Evolutionary conservation across 805 yeast genomes (phyloP).

Genomic region (Candida michaelii): DNA sequence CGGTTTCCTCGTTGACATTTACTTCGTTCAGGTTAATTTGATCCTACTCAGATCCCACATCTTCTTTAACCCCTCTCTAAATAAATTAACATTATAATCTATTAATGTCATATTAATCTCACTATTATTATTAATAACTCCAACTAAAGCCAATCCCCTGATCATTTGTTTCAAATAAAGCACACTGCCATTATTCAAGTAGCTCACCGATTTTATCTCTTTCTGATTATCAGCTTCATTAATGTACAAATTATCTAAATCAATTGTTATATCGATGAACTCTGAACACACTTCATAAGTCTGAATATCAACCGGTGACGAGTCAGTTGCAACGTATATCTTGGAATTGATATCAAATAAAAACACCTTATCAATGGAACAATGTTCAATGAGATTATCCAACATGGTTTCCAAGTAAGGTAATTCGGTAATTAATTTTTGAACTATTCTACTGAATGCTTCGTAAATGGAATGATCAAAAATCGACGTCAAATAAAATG

Average conservation of each 20-base stretch:
- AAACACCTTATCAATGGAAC: conserved; percentile 89
- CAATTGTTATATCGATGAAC: conserved; percentile 91
- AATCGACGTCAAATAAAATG: conserved; percentile 88
- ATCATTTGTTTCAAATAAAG: conserved; percentile 88
- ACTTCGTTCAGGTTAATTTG: too few species aligned
- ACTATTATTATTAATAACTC: conserved; percentile 50
- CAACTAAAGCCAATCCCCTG: conserved; percentile 87
- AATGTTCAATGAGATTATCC: conserved; percentile 84
- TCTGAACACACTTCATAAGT: conserved; percentile 97
- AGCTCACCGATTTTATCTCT: conserved; percentile 66
- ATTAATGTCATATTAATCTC: conserved; percentile 60
- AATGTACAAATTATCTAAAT: conserved; percentile 69
- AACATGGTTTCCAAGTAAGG: conserved; percentile 86
- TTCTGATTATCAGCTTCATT: conserved; percentile 24
- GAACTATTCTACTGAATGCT: conserved; percentile 91
- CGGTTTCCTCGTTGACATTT: too few species aligned
- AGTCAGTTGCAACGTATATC: conserved; percentile 93
- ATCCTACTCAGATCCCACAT: conserved; percentile 53
- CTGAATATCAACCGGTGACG: conserved; percentile 92
- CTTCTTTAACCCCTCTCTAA: conserved; percentile 72
- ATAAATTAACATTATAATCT: conserved; percentile 84
- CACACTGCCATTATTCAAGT: conserved; percentile 78
- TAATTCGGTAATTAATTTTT: conserved; percentile 83
- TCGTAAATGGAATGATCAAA: conserved; percentile 96
- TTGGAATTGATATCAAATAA: conserved; percentile 89